Base-by-base conservation (phyloP, 345 rosid species). In the Aurinia saxatilis region DNA sequence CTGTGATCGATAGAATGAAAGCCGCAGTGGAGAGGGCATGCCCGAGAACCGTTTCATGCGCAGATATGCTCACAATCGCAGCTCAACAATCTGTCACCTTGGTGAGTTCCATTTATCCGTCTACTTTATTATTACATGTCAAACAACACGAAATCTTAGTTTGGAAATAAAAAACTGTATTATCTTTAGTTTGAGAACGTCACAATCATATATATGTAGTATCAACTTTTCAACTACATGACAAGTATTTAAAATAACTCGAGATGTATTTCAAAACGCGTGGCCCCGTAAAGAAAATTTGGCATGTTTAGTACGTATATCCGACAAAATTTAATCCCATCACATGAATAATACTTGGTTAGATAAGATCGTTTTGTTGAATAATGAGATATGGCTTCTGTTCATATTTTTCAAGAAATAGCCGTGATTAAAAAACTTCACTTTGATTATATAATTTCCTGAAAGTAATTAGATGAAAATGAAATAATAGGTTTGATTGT, bases 61-160 rank as follows among this genome's bases (percentile, higher is more conserved):
- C 88, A 10, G 90, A 84, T 34, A 73, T 86, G 18, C 72, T 87
- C 16, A 73, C 90, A 5, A 79, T 84, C 7, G 83, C 82, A 5
- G 88, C 95, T 60, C 84, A 81, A 25, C 90, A 87, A 25, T 84
- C 88, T 12, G 81, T 82, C 0, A 81, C 72, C 17, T 76, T 79
- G 46, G 95, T 82, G 63, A 2, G 76, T 18, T 55, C 39, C 14
- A 44, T 19, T 19, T 10, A 18, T 52, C 31, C 50, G 5, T 12
- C 10, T 35, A 5, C 15, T 56, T 35, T n/a, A 10, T 8, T 30
- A 49, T 8, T 50, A 18, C 34, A 30, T 52, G 33, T 13, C n/a
- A 31, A 51, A 40, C 5, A 10, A 30, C 2, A 13, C n/a, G n/a
- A n/a, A n/a, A n/a, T n/a, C n/a, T n/a, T n/a, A 37, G 9, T 25